A percentile compares a stretch with the other conserved stretches of the same genome.
These are phyloP conservation scores for Rhodotorula sp. DNA, from an alignment of 1,284 basidiomycete genomes.

Conservation along the genomic window DNA sequence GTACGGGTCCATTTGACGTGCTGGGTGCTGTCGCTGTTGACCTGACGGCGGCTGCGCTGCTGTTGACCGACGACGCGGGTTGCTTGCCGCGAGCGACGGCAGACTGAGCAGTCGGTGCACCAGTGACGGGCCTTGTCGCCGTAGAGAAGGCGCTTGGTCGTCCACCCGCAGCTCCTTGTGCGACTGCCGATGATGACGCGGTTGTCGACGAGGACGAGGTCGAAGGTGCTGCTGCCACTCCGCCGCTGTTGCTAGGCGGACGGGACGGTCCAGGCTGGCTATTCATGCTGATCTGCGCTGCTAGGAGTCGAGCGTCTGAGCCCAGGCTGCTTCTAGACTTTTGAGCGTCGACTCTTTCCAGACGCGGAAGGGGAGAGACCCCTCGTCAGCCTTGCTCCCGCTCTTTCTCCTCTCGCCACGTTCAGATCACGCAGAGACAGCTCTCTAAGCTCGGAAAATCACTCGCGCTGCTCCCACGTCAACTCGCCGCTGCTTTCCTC, in stretches of 20 bases:
- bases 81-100: constrained; percentile 13
- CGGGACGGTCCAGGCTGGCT: background rate
- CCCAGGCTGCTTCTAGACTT: too few species aligned
- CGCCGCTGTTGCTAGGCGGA: background rate
- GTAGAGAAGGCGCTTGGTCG: constrained; percentile 12
- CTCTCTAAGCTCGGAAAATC: background rate
- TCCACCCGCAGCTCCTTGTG: background rate
- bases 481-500: background rate
- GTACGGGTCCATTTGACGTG: background rate
- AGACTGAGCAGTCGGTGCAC: background rate
- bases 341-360: too few species aligned
- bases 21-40: background rate
- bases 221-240: background rate
- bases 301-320: too few species aligned
- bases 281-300: background rate
- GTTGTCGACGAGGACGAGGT: constrained; percentile 3
- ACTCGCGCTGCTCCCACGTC: background rate
- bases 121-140: too few species aligned
- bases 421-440: background rate
- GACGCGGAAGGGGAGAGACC: background rate
- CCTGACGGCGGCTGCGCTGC: background rate
- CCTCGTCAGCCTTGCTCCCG: background rate
- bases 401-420: background rate
- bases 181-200: background rate
- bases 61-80: background rate